Conservation (phyloP, 768 basidiomycete genomes). For the Collybia mongolica region DNA sequence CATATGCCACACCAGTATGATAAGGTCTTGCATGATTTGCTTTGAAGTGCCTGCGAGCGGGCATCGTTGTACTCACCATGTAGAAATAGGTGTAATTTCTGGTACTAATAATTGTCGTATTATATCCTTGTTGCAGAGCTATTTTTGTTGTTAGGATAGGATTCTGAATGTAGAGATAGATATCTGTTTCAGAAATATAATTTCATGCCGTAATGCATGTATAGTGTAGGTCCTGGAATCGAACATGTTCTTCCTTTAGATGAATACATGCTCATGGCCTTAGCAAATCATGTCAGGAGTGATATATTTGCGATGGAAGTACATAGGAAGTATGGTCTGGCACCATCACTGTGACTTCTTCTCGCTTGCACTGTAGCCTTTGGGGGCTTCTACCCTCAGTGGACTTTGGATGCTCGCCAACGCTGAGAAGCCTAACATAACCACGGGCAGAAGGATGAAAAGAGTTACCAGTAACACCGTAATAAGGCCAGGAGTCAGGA, state of each 20-base stretch:
- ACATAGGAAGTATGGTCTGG: no score
- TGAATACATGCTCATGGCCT: no score
- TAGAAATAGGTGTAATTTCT: neutral
- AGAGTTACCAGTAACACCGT: constrained; percentile 59
- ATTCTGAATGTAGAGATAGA: no score
- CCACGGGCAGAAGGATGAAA: constrained; percentile 66
- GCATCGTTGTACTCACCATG: neutral
- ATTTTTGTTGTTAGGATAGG: no score
- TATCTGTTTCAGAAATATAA: no score
- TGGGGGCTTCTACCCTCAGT: constrained; percentile 58
- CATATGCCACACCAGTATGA: constrained; percentile 85
- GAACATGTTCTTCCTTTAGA: no score
- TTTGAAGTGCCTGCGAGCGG: constrained; percentile 30
- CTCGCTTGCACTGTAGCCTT: constrained; percentile 65
- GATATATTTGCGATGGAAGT: no score
- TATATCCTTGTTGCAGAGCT: neutral
- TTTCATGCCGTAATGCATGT: no score
- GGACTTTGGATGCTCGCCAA: constrained; percentile 77
- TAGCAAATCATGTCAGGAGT: no score
- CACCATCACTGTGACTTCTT: constrained; percentile 68
- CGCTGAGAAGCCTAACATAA: constrained; percentile 62
- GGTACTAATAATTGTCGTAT: constrained; percentile 1
- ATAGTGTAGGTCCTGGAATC: no score
- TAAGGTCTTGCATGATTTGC: constrained; percentile 65
- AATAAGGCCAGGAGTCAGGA: constrained; percentile 77